Conservation (phyloP, 495 filamentous ascomycete species). For the Lophium mytilinum region DNA sequence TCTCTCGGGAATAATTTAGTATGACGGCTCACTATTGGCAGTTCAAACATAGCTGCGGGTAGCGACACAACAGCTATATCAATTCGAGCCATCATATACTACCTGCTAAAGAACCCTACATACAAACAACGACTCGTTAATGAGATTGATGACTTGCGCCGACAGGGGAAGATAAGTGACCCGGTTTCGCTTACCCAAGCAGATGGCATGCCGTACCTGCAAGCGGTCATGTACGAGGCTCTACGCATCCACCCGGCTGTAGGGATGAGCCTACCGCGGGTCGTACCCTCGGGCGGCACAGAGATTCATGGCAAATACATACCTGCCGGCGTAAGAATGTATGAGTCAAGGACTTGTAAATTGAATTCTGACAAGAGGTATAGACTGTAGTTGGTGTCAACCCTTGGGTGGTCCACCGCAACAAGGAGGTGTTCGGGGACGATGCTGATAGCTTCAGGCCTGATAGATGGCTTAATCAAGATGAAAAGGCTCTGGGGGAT, state of each 20-base stretch:
- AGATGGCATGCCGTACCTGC: constrained; percentile 10
- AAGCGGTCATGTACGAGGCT: constrained; percentile 8
- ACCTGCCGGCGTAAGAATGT: background rate
- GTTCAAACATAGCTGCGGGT: constrained; percentile 4
- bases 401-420: too few relatives aligned
- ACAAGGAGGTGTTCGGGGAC: too few relatives aligned
- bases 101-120: constrained; percentile 7
- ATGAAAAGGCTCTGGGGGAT: too few relatives aligned
- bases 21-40: background rate
- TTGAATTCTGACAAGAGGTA: too few relatives aligned
- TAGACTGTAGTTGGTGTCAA: too few relatives aligned
- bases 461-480: too few relatives aligned
- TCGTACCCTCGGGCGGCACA: constrained; percentile 2
- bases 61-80: constrained; percentile 12
- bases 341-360: too few relatives aligned
- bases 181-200: constrained; percentile 2
- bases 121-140: constrained; percentile 1
- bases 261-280: constrained; percentile 4
- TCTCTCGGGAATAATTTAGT: background rate
- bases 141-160: constrained; percentile 1
- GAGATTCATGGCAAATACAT: constrained; percentile 1
- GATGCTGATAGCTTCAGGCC: too few relatives aligned
- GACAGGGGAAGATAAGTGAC: background rate
- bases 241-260: constrained; percentile 7
- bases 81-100: constrained; percentile 3